phyloP scores from a whole-genome alignment of 2,329 filamentous ascomycete species.

The Aspergillus cejpii region DNA sequence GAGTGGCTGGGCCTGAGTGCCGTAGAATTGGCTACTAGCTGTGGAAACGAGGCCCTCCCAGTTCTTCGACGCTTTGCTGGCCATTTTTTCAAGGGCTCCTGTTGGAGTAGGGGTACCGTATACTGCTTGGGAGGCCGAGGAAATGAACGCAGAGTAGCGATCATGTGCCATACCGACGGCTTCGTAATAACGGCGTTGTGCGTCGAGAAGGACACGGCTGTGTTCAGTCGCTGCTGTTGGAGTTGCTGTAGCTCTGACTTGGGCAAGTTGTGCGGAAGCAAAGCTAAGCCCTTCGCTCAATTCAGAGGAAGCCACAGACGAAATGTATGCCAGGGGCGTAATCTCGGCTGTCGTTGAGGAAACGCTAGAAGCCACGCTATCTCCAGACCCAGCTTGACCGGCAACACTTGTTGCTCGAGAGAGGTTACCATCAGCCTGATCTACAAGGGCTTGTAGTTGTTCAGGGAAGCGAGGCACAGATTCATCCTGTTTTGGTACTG shows the following conservation, averaged over 20 bases:
- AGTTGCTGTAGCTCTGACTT: constrained; percentile 59
- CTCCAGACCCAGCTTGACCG: constrained; percentile 48
- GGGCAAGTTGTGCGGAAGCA: constrained; percentile 65
- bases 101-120: constrained; percentile 54
- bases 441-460: constrained; percentile 47
- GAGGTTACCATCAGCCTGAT: constrained; percentile 48
- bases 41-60: constrained; percentile 59
- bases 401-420: constrained; percentile 50
- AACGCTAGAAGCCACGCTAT: constrained; percentile 49
- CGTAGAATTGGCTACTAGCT: constrained; percentile 64
- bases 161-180: constrained; percentile 72
- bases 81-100: constrained; percentile 41
- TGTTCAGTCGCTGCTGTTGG: constrained; percentile 55
- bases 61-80: constrained; percentile 53
- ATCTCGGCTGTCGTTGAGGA: constrained; percentile 42
- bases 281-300: constrained; percentile 63
- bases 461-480: constrained; percentile 47
- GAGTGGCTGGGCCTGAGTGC: constrained; percentile 55
- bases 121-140: constrained; percentile 63
- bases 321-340: constrained; percentile 51
- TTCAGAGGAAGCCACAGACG: constrained; percentile 62
- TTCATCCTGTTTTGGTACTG: constrained; percentile 38
- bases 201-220: constrained; percentile 51
- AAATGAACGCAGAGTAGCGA: constrained; percentile 68
- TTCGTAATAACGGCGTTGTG: constrained; percentile 66